These are phyloP conservation scores for Diversispora epigaea DNA, from an alignment of 192 early-diverging fungal species.

Conservation along the genomic window DNA sequence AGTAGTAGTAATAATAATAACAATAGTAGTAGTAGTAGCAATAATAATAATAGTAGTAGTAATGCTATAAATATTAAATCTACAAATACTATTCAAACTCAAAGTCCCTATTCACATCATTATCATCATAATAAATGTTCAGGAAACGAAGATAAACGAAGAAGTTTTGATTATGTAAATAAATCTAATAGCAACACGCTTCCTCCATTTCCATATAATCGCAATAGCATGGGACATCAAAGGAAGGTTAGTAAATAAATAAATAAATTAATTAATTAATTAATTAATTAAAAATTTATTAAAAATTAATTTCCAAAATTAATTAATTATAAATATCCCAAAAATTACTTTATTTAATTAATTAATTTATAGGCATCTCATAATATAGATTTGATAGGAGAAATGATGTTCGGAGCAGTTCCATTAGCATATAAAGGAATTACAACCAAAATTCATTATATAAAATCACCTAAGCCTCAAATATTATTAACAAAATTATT, in stretches of 20 bases:
- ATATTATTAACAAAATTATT: slow-evolving; percentile 46
- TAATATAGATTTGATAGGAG: slow-evolving; percentile 43
- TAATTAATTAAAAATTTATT: background rate
- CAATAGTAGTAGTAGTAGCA: too few relatives aligned
- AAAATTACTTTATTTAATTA: background rate
- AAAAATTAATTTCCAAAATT: background rate
- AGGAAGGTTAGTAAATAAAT: slow-evolving; percentile 27
- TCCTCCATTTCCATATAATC: slow-evolving; percentile 5
- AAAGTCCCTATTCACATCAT: background rate
- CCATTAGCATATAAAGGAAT: slow-evolving; percentile 49
- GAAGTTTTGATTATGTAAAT: slow-evolving; percentile 20
- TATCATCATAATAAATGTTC: background rate
- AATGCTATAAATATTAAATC: slow-evolving; percentile 19
- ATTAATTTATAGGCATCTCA: background rate
- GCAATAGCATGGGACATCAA: background rate
- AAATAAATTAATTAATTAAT: too few relatives aligned
- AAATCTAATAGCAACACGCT: slow-evolving; percentile 12
- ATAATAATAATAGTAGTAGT: background rate
- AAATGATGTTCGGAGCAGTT: slow-evolving; percentile 51
- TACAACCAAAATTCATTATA: slow-evolving; percentile 44
- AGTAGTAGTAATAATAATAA: background rate
- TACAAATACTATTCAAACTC: background rate
- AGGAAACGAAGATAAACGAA: slow-evolving; percentile 3
- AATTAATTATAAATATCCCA: too few relatives aligned
- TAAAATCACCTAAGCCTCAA: slow-evolving; percentile 41